Evolutionary conservation across 106 monocot genomes (phyloP), one percentile per base, ranked within the genome.

Genomic region (Posidonia australis): DNA sequence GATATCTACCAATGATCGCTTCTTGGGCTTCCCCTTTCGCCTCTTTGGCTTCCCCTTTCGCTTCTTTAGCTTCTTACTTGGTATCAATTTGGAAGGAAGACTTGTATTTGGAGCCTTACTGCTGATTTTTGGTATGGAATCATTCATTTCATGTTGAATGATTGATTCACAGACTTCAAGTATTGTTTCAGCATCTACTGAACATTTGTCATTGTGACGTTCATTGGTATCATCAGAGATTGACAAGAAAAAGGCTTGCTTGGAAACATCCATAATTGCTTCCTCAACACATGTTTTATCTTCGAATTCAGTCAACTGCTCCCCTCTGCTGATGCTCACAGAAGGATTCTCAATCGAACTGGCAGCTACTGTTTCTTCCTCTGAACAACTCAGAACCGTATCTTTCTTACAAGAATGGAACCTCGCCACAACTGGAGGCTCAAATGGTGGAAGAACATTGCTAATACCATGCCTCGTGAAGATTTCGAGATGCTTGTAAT

Each of bases 371-470:
- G 30, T 10, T 18, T 58, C 9, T 1, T 58, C 30, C 23, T 27
- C 29, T 58, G 17, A n/a, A 58, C 26, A 29, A 17, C 30, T 31
- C 28, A 14, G 13, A 58, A 21, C 26, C 18, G 16, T 18, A 29
- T 58, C 58, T 30, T 12, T 21, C 2, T 36, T 62, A 14, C 10
- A 11, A 21, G 19, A 21, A 62, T 36, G 13, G 14, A 9, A 5
- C 9, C 12, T 62, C 12, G 62, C 28, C 12, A 18, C 16, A 7
- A 27, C 14, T 11, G 21, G 18, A 62, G 62, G 12, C 21, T 62
- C 62, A 2, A 62, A 62, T n/a, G 62, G 44, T 26, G 62, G 62
- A 62, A 62, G 62, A 17, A 62, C 62, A 62, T 43, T 44, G 1
- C 42, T 0, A 0, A 62, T 62, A 22, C 44, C 62, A 30, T 21